Evolutionary conservation across 2,329 filamentous ascomycete species (phyloP).

Genomic region (Cytospora schulzeri): DNA sequence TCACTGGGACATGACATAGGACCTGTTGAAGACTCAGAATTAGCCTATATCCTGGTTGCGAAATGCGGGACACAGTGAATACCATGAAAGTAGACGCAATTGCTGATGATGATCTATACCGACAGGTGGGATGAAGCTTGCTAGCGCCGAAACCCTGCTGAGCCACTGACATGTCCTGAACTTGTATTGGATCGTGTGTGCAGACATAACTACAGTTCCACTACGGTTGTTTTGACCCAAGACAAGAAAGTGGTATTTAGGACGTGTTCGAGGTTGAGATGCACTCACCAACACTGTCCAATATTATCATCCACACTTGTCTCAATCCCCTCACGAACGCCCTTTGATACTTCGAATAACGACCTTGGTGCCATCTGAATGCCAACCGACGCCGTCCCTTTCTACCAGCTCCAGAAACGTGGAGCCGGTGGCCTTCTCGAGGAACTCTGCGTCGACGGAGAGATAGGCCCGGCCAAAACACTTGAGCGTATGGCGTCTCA

Average conservation of each 20-base stretch:
- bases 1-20: neutral
- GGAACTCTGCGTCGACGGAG: constrained; percentile 65
- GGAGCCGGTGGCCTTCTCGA: constrained; percentile 69
- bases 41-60: neutral
- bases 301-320: neutral
- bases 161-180: neutral
- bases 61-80: neutral
- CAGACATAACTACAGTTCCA: neutral
- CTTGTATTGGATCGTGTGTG: neutral
- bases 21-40: constrained; percentile 1
- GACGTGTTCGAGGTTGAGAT: neutral
- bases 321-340: constrained; percentile 33
- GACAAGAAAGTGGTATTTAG: neutral
- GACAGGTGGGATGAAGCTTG: neutral
- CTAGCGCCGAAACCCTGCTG: neutral
- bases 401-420: constrained; percentile 72
- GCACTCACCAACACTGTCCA: constrained; percentile 11
- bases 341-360: constrained; percentile 67
- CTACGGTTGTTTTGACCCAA: neutral
- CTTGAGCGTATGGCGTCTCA: constrained; percentile 79
- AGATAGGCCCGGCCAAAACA: constrained; percentile 84
- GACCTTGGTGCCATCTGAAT: constrained; percentile 70
- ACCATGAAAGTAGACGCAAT: neutral
- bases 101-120: neutral
- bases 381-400: constrained; percentile 80